Percentiles rank a stretch among this genome's conserved stretches.
Conservation (phyloP, 106 monocot species). For the Dioscorea alata region DNA sequence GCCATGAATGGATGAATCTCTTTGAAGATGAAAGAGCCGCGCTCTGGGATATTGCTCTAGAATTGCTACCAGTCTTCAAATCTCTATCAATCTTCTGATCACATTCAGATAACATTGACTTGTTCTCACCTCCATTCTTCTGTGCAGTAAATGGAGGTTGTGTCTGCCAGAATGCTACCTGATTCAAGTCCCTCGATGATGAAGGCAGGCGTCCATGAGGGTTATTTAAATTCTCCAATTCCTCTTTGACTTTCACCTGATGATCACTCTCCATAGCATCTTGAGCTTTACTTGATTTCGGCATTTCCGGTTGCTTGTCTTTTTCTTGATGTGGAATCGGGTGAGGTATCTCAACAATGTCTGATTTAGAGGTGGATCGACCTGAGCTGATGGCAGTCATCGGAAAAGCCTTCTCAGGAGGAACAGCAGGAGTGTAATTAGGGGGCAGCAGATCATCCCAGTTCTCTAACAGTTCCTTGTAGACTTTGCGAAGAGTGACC, state of each 20-base stretch:
- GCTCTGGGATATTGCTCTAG: constrained; percentile 12
- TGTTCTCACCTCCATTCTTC: constrained; percentile 29
- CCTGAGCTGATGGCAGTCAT: constrained; percentile 68
- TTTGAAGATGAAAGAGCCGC: constrained; percentile 16
- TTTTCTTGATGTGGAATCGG: constrained; percentile 33
- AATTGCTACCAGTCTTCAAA: background rate
- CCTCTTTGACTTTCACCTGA: constrained; percentile 23
- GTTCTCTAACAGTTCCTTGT: constrained; percentile 93
- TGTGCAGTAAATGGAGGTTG: constrained; percentile 24
- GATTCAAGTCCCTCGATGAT: constrained; percentile 34
- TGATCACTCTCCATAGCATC: constrained; percentile 23
- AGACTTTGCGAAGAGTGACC: constrained; percentile 95
- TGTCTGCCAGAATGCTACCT: constrained; percentile 41
- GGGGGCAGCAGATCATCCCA: constrained; percentile 92
- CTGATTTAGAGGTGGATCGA: constrained; percentile 37
- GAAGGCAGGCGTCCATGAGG: constrained; percentile 12
- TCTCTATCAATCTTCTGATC: constrained; percentile 16
- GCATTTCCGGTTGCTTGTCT: constrained; percentile 26
- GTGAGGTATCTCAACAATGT: constrained; percentile 30
- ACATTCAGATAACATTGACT: constrained; percentile 5
- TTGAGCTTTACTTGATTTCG: constrained; percentile 18
- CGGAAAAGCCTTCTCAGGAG: constrained; percentile 94
- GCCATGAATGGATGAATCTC: constrained; percentile 27
- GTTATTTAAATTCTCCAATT: constrained; percentile 15
- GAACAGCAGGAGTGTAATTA: constrained; percentile 89